phyloP scores from a whole-genome alignment of 148 eudicot species.

The Mesembryanthemum crystallinum region DNA sequence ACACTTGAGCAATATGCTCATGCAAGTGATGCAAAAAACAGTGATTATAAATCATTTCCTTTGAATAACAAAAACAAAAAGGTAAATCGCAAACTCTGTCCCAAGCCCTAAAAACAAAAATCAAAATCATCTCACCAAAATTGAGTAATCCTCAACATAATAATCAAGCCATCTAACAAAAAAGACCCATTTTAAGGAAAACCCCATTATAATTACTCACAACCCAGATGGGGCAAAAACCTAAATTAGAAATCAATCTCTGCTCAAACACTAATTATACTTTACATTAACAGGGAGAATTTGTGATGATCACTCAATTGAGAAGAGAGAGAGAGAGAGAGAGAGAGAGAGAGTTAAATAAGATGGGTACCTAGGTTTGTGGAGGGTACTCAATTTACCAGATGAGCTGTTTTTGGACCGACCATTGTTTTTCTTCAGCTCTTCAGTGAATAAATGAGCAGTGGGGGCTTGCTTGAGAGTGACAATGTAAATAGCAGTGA shows the following conservation, averaged over 20 bases:
- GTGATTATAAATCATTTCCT: background rate
- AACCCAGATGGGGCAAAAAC: constrained; percentile 8
- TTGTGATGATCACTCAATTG: background rate
- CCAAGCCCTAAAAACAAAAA: constrained; percentile 6
- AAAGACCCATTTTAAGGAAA: background rate
- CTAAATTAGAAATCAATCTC: background rate
- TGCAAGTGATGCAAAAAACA: constrained; percentile 10
- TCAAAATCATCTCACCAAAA: background rate
- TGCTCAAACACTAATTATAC: background rate
- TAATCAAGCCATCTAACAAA: constrained; percentile 3
- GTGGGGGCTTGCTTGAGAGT: constrained; percentile 77
- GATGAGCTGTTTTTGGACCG: constrained; percentile 30
- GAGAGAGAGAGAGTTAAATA: no score
- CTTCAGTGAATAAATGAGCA: constrained; percentile 45
- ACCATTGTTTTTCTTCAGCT: constrained; percentile 28
- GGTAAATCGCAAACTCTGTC: background rate
- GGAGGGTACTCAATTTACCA: constrained; percentile 40
- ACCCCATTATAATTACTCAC: constrained; percentile 16
- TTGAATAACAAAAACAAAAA: background rate
- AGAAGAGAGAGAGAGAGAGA: constrained; percentile 2
- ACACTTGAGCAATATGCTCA: constrained; percentile 9
- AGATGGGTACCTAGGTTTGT: constrained; percentile 53
- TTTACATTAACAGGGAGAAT: background rate
- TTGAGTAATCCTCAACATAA: constrained; percentile 14
- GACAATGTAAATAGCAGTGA: constrained; percentile 75